Evolutionary conservation across 257 asterid species (phyloP).

Genomic region (Penstemon newberryi): DNA sequence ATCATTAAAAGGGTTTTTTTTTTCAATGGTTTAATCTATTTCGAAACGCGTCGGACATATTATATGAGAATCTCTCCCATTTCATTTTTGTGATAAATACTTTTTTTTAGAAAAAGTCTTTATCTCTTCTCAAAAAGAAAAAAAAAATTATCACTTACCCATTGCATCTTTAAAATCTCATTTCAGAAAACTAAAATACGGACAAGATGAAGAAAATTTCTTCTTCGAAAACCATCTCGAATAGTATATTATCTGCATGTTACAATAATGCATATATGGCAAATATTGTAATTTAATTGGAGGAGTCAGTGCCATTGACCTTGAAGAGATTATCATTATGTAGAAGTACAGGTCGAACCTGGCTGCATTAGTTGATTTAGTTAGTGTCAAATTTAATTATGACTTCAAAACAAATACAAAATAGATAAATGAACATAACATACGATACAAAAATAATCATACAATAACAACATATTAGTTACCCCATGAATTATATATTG

Average conservation of each 20-base stretch:
- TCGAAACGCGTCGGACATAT: too few relatives aligned
- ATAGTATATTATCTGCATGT: background rate
- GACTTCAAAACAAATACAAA: background rate
- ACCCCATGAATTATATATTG: too few relatives aligned
- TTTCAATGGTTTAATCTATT: too few relatives aligned
- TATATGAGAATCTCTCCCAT: too few relatives aligned
- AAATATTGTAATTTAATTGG: background rate
- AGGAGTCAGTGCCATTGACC: background rate
- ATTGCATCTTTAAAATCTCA: background rate
- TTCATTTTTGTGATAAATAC: too few relatives aligned
- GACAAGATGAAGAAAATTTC: background rate
- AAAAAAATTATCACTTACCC: too few relatives aligned
- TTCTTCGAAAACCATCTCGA: background rate
- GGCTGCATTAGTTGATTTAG: slow-evolving; percentile 26
- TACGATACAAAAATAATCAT: too few relatives aligned
- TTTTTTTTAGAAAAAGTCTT: too few relatives aligned
- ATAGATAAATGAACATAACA: background rate
- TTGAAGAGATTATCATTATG: background rate
- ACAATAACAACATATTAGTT: too few relatives aligned
- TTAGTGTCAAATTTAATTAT: slow-evolving; percentile 3
- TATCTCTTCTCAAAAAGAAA: too few relatives aligned
- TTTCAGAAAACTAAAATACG: background rate
- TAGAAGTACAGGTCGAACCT: slow-evolving; percentile 30
- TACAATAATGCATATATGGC: background rate
- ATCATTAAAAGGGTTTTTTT: background rate